Conservation (phyloP, 169 alveolate species). For the Plasmodium adleri region DNA sequence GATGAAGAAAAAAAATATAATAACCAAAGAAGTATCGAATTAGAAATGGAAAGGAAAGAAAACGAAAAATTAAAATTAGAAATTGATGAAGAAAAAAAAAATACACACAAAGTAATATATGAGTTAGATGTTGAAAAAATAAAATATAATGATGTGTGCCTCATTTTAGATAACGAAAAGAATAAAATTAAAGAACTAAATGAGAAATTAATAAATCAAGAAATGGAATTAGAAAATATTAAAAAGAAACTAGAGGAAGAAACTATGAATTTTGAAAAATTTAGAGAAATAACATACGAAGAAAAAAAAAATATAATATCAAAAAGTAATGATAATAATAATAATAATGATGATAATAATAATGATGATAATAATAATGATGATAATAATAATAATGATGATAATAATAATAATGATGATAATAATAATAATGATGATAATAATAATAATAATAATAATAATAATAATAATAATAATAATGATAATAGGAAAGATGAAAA, state of each 20-base stretch:
- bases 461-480: too few relatives aligned
- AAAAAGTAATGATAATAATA: background rate
- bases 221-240: background rate
- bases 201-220: slow-evolving; percentile 2
- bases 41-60: slow-evolving; percentile 7
- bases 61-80: background rate
- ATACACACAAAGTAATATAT: too few relatives aligned
- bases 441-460: too few relatives aligned
- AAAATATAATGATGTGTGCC: background rate
- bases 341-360: too few relatives aligned
- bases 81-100: slow-evolving; percentile 4
- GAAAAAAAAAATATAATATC: background rate
- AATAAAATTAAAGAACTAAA: slow-evolving; percentile 2
- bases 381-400: background rate
- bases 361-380: too few relatives aligned
- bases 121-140: slow-evolving; percentile 2
- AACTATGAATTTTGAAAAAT: too few relatives aligned
- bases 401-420: background rate
- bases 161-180: background rate
- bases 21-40: background rate
- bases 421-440: background rate
- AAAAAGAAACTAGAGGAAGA: background rate
- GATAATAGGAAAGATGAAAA: background rate
- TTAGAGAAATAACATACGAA: background rate
- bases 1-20: background rate